Conservation (phyloP, 805 yeast genomes). For the Barnettozyma pratensis region DNA sequence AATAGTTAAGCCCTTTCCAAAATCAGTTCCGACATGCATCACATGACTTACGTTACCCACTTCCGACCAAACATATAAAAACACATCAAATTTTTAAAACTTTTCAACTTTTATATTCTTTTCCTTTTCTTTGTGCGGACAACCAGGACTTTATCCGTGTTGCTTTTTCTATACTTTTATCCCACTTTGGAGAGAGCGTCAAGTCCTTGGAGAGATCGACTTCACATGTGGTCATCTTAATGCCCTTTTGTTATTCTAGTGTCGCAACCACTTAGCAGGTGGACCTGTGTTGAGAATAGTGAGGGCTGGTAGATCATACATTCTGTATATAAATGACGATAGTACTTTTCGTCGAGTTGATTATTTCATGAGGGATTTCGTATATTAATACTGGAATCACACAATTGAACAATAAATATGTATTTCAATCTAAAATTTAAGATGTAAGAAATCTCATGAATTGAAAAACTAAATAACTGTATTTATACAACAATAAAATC, state of each 20-base stretch:
- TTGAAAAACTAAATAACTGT: no score
- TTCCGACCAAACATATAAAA: not conserved
- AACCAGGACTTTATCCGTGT: constrained; percentile 71
- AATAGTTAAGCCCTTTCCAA: no score
- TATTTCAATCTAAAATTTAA: not conserved
- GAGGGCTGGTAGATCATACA: constrained; percentile 74
- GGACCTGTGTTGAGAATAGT: constrained; percentile 30
- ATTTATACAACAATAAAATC: no score
- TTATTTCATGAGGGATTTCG: no score
- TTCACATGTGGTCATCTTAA: constrained; percentile 52
- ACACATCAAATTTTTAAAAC: not conserved
- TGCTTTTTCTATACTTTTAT: constrained; percentile 40
- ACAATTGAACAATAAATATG: not conserved
- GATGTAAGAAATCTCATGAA: not conserved
- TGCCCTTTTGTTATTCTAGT: constrained; percentile 47
- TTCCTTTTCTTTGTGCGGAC: constrained; percentile 50
- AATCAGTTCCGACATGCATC: not conserved
- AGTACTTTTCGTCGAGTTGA: not conserved
- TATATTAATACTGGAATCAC: no score
- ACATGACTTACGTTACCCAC: not conserved
- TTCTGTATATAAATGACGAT: constrained; percentile 13
- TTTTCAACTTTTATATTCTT: not conserved
- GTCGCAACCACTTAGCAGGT: constrained; percentile 35
- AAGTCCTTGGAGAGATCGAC: constrained; percentile 64
- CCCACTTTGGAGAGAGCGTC: constrained; percentile 49